A percentile compares a stretch with the other conserved stretches of the same genome.
Evolutionary conservation across 2,329 filamentous ascomycete genomes (phyloP).

Genomic region (Pestalotiopsis sp.): DNA sequence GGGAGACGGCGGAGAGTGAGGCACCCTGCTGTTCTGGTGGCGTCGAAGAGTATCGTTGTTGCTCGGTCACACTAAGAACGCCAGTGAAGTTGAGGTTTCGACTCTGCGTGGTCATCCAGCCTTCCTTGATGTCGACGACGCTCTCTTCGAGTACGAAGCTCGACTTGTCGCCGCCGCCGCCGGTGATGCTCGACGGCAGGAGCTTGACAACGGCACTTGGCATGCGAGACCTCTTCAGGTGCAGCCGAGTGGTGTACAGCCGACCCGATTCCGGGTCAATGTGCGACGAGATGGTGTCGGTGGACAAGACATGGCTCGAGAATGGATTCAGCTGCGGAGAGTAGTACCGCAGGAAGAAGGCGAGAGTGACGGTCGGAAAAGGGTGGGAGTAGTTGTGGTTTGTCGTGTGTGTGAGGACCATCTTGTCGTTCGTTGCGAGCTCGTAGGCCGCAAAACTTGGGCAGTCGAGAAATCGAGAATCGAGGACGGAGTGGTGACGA

Average conservation of each 20-base stretch:
- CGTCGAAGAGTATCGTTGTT: conserved; percentile 64
- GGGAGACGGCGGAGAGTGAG: conserved; percentile 18
- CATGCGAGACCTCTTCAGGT: conserved; percentile 80
- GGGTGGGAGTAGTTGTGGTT: conserved; percentile 78
- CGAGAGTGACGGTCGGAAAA: conserved; percentile 83
- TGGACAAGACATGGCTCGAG: conserved; percentile 79
- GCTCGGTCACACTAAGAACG: conserved; percentile 76
- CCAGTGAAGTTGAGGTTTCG: conserved; percentile 82
- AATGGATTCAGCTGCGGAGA: conserved; percentile 74
- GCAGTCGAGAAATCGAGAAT: background rate
- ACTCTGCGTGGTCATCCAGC: conserved; percentile 82
- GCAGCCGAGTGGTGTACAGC: conserved; percentile 76
- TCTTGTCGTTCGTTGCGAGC: conserved; percentile 35
- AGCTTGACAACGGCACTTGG: conserved; percentile 76
- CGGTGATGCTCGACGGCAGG: conserved; percentile 70
- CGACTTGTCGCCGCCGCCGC: conserved; percentile 69
- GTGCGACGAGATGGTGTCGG: conserved; percentile 76
- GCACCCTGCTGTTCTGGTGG: conserved; percentile 34
- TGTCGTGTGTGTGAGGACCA: conserved; percentile 67
- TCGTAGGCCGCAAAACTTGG: background rate
- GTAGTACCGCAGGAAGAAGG: conserved; percentile 87
- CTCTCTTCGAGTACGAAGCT: conserved; percentile 81
- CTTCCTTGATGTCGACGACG: conserved; percentile 76
- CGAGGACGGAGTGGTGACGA: background rate
- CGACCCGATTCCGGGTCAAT: conserved; percentile 75